These are phyloP conservation scores for Eimeria tenella DNA, from an alignment of 169 alveolate genomes.

Conservation along the genomic window DNA sequence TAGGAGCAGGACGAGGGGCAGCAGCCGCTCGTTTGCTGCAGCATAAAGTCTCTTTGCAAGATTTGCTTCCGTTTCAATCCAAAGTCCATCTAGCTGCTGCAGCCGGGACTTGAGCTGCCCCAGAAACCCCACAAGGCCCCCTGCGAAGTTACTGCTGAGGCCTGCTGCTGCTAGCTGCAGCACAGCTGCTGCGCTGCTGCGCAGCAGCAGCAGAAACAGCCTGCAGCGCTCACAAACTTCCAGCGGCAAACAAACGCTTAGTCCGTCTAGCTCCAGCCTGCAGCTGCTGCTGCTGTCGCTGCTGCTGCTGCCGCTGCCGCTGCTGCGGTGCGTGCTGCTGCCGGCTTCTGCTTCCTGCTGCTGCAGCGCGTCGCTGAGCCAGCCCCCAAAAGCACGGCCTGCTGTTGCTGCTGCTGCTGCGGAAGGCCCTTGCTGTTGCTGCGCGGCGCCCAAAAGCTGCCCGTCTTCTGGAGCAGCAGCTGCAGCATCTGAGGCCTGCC, in stretches of 20 bases:
- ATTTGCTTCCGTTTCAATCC: not conserved
- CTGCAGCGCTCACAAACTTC: not conserved
- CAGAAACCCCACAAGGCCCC: not conserved
- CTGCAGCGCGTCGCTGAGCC: no score
- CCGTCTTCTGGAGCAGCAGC: no score
- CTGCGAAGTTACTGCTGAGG: not conserved
- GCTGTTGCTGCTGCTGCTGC: no score
- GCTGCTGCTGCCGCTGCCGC: slow-evolving; percentile 3
- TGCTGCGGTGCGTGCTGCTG: no score
- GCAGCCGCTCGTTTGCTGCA: not conserved
- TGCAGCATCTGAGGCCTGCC: no score
- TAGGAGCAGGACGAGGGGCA: not conserved
- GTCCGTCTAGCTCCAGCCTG: not conserved
- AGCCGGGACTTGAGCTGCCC: not conserved
- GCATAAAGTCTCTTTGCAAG: not conserved
- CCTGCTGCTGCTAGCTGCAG: not conserved
- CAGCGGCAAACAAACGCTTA: not conserved
- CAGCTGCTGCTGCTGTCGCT: not conserved
- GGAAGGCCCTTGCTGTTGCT: no score
- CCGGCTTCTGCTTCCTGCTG: no score
- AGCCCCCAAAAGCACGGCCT: no score
- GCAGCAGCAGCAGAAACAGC: not conserved
- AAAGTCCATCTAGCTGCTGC: not conserved
- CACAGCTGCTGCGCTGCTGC: not conserved
- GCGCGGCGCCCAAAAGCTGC: no score